phyloP scores from a whole-genome alignment of 2,329 filamentous ascomycete species.

The Xylaria digitata region DNA sequence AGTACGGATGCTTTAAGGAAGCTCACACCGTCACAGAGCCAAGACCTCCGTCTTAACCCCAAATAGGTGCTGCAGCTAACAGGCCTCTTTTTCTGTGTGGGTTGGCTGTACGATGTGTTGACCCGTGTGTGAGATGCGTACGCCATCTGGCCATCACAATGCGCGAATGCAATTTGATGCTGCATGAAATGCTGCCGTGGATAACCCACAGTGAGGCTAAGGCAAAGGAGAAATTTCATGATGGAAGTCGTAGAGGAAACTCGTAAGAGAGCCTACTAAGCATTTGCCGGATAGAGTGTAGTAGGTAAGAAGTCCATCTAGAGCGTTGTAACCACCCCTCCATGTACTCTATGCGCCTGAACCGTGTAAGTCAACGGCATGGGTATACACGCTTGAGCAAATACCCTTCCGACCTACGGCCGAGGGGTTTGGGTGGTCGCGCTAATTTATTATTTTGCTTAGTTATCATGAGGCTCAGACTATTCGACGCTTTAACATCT shows the following conservation, averaged over 20 bases:
- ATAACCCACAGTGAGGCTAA: constrained; percentile 8
- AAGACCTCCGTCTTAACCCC: constrained; percentile 30
- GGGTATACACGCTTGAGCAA: too few species aligned
- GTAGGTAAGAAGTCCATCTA: too few species aligned
- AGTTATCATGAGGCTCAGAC: too few species aligned
- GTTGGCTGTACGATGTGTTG: constrained; percentile 24
- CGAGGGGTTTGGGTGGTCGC: too few species aligned
- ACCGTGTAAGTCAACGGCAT: too few species aligned
- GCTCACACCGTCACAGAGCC: neutral
- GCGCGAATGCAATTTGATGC: constrained; percentile 8
- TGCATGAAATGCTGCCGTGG: neutral
- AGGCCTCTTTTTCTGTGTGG: constrained; percentile 13
- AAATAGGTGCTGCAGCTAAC: constrained; percentile 29
- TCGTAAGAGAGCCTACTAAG: neutral
- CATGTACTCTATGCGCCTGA: too few species aligned
- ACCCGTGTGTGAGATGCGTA: constrained; percentile 20
- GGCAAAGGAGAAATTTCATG: neutral
- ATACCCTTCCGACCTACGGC: too few species aligned
- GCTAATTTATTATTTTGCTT: too few species aligned
- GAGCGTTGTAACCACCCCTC: too few species aligned
- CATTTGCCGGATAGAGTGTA: too few species aligned
- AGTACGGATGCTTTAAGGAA: too few species aligned
- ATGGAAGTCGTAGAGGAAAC: neutral
- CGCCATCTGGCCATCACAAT: constrained; percentile 32
- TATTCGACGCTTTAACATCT: too few species aligned